Evolutionary conservation across 306 rosid genomes (phyloP).

Genomic region (Fragaria nilgerrensis): DNA sequence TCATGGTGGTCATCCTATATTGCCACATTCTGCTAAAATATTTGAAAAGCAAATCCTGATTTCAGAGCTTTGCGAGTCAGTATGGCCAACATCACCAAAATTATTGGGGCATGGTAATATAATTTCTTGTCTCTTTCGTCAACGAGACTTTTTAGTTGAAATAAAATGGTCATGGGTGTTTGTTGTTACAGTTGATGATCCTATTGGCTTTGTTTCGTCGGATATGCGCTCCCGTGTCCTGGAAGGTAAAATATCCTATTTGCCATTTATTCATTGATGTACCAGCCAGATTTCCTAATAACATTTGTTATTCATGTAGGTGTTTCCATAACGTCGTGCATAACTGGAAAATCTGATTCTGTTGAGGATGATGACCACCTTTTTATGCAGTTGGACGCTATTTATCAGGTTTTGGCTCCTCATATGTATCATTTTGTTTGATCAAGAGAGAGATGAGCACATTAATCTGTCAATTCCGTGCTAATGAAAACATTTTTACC

Average conservation of each 20-base stretch:
- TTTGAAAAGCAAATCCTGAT: constrained; percentile 55
- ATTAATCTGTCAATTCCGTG: not conserved
- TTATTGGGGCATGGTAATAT: constrained; percentile 43
- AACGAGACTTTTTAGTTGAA: not conserved
- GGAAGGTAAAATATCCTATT: constrained; percentile 54
- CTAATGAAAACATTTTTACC: constrained; percentile 4
- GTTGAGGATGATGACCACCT: constrained; percentile 40
- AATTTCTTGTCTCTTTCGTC: constrained; percentile 18
- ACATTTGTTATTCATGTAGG: constrained; percentile 32
- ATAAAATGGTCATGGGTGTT: not conserved
- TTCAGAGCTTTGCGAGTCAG: constrained; percentile 45
- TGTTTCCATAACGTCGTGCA: constrained; percentile 59
- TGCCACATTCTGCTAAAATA: constrained; percentile 57
- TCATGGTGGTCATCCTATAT: constrained; percentile 85
- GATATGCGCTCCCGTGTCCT: constrained; percentile 56
- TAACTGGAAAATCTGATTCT: constrained; percentile 38
- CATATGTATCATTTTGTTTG: not conserved
- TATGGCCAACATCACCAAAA: constrained; percentile 58
- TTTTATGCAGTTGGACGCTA: constrained; percentile 46
- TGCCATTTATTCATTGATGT: not conserved
- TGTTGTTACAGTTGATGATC: constrained; percentile 25
- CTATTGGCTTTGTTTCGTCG: constrained; percentile 37
- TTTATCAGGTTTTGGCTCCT: constrained; percentile 46
- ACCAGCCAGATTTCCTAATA: not conserved
- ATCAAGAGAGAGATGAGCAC: not conserved